Evolutionary conservation across 192 early-diverging fungal genomes (phyloP), one percentile per base, ranked within the genome.

Genomic region (Gamsiella multidivaricata): DNA sequence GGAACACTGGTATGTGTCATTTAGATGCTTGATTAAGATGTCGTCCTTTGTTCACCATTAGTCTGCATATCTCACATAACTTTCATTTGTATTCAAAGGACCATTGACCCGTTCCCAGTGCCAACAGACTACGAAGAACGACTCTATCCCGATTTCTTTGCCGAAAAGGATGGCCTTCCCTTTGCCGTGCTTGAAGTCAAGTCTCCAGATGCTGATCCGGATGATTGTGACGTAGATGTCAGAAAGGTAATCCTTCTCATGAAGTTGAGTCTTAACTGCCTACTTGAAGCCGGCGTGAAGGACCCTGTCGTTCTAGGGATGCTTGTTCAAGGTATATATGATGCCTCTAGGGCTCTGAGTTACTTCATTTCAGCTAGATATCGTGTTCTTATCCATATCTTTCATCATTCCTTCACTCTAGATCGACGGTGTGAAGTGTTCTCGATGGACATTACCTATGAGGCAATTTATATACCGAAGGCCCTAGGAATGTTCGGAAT

Each of bases 21-120:
- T 41, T 23, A 1, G 2, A 3, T 58, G 56, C 39, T 58, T 42
- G 56, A 58, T 58, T 42, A 36, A 9, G 56, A 5, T 54, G 14
- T 54, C 8, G n/a, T 54, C 32, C 53, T 42, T 41, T 28, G 20
- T 33, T 33, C 1, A 10, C n/a, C 23, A 42, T 26, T 42, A 25
- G 37, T 58, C 23, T 42, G 36, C 2, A 26, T 58, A 42, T 58
- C 33, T 58, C 10, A 58, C 56, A 22, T 28, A 26, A 26, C 10
- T 58, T 43, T 58, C 36, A 26, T 58, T 58, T 39, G 23, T 58
- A 58, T 58, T 25, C 26, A 28, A 58, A 58, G 56, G 56, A 58
- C 56, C 6, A 58, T 58, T 58, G 56, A 58, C 56, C 33, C 56
- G 20, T 58, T 58, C 23, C 56, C 56, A 58, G 56, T 58, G 37